A percentile compares a stretch with the other conserved stretches of the same genome.
phyloP scores from a whole-genome alignment of 2,329 filamentous ascomycete genomes.

The Helminthosporium solani region DNA sequence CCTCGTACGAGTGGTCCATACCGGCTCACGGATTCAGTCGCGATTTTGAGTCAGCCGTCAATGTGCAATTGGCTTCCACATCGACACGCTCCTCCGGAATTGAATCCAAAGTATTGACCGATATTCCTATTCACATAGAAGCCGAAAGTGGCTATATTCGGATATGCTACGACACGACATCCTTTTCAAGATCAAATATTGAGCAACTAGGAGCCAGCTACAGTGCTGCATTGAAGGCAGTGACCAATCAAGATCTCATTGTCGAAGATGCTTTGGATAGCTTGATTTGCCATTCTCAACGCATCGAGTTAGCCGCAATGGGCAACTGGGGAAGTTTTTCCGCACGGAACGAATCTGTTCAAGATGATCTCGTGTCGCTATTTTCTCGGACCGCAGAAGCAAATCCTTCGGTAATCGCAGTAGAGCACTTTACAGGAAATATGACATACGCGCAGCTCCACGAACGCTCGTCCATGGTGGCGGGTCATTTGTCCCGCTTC shows the following conservation, averaged over 20 bases:
- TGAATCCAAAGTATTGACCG: constrained; percentile 4
- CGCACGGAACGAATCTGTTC: constrained; percentile 4
- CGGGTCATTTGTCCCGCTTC: constrained; percentile 2
- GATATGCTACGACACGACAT: constrained; percentile 6
- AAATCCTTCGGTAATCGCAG: constrained; percentile 1
- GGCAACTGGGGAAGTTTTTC: constrained; percentile 15
- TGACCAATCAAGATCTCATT: neutral
- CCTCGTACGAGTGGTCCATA: constrained; percentile 10
- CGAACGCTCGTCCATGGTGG: neutral
- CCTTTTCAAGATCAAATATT: constrained; percentile 1
- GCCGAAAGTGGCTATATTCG: constrained; percentile 3
- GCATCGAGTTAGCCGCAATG: neutral
- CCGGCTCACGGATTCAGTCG: constrained; percentile 12
- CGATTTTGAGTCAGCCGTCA: constrained; percentile 12
- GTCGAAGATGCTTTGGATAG: neutral
- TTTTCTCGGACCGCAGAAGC: constrained; percentile 6
- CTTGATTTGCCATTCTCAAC: neutral
- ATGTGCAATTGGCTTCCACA: constrained; percentile 6
- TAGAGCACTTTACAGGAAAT: neutral
- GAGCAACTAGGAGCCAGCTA: constrained; percentile 1
- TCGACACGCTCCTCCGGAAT: neutral
- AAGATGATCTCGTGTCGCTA: constrained; percentile 16
- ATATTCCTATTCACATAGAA: constrained; percentile 10
- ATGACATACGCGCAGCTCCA: constrained; percentile 10
- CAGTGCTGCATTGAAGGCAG: neutral